These are phyloP conservation scores for Nannochloropsis granulata DNA, from an alignment of 108 stramenopile genomes.

Conservation along the genomic window DNA sequence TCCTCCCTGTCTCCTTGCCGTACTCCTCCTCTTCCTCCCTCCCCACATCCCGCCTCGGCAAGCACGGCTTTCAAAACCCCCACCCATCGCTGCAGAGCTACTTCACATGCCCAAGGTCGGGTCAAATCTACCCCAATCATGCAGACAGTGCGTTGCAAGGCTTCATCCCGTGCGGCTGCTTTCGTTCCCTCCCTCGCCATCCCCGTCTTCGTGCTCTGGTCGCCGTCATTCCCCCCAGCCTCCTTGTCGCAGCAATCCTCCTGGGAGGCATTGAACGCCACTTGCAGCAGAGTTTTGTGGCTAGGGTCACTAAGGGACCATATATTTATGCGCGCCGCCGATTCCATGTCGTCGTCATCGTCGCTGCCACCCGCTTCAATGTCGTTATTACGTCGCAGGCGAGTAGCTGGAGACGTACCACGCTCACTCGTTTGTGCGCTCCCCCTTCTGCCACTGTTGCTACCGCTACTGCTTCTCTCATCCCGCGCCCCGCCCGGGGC, in stretches of 20 bases:
- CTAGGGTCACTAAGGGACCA: not conserved
- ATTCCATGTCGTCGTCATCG: not conserved
- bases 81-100: not conserved
- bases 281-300: not conserved
- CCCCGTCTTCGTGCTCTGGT: not conserved
- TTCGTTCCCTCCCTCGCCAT: not conserved
- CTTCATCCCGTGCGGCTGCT: not conserved
- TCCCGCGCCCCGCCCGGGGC: not conserved
- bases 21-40: not conserved
- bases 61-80: not conserved
- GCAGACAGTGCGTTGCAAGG: not conserved
- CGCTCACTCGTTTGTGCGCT: not conserved
- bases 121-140: not conserved
- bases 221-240: not conserved
- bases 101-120: not conserved
- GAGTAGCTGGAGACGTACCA: not conserved
- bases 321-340: not conserved
- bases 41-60: not conserved
- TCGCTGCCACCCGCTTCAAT: not conserved
- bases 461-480: not conserved
- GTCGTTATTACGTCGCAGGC: not conserved
- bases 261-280: not conserved
- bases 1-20: not conserved
- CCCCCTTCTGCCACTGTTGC: not conserved
- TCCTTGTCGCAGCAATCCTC: not conserved